Evolutionary conservation across 148 eudicot genomes (phyloP), one percentile per base, ranked within the genome.

Genomic region (Diospyros kaki): DNA sequence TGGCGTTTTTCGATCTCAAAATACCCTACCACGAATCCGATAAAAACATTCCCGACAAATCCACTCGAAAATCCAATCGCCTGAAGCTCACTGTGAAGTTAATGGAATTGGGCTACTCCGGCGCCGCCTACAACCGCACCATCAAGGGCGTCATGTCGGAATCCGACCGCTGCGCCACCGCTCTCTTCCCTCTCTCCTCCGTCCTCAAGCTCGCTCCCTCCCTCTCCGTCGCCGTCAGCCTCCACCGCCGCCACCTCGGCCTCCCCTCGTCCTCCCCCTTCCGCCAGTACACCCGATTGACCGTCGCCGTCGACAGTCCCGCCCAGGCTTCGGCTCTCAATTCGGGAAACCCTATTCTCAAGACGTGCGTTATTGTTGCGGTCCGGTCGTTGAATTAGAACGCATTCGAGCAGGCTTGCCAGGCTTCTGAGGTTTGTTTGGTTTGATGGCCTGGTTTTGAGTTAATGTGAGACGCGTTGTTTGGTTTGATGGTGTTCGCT

Each of bases 1-100:
- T 94, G 98, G 86, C 80, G 39, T 90, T 75, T 84, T 94, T 92
- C 82, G 98, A 94, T 80, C 78, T 94, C 5, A 92, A 92, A 86
- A 89, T 94, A 5, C 92, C 96, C 28, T 92, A 90, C 79, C 42
- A 71, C 8, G 96, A 94, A 80, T 84, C 86, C 39, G 86, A 83
- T 38, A 85, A 80, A 15, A 38, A 80, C 58, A 6, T 71, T 68
- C 4, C 71, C 44, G 83, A 86, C 71, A 82, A 77, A 59, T 52
- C 89, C 18, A 52, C 83, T 11, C 77, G 75, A 46, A 87, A 86
- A 75, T 65, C 86, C 50, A 63, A 45, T 11, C 96, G 96, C 9
- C 71, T 94, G 0, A 86, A 88, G 64, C 86, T 88, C 51, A 66
- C 74, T 4, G 86, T 86, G 14, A 89, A 88, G 71, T 80, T 92